phyloP scores from a whole-genome alignment of 2,329 filamentous ascomycete species.

The Fusarium albidum region DNA sequence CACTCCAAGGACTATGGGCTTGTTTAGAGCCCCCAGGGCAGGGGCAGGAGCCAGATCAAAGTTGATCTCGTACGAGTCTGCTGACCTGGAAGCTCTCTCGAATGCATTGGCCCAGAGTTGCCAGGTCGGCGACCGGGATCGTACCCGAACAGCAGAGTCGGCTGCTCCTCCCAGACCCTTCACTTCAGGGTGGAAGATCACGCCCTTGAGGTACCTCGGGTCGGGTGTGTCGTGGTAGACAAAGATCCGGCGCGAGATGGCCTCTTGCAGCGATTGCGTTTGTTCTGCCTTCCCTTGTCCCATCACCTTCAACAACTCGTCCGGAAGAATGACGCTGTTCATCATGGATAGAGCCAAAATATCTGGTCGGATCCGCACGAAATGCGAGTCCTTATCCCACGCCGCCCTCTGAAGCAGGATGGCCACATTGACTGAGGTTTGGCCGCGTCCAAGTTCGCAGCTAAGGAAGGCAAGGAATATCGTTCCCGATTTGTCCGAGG shows the following conservation, averaged over 20 bases:
- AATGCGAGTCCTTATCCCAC: constrained; percentile 41
- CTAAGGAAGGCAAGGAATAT: constrained; percentile 42
- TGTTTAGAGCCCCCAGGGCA: constrained; percentile 25
- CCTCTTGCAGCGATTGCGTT: constrained; percentile 20
- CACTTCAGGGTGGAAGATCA: constrained; percentile 38
- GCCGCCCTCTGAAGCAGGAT: constrained; percentile 42
- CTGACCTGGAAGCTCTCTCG: constrained; percentile 5
- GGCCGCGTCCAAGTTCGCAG: constrained; percentile 39
- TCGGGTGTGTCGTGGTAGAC: constrained; percentile 31
- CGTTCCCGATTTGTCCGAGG: constrained; percentile 36
- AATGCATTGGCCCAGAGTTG: constrained; percentile 33
- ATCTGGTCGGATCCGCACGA: constrained; percentile 40
- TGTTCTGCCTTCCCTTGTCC: constrained; percentile 9
- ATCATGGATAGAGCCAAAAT: constrained; percentile 37
- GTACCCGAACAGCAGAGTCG: constrained; percentile 22
- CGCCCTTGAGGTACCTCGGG: constrained; percentile 34
- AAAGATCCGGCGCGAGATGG: constrained; percentile 35
- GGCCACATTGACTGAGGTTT: constrained; percentile 33
- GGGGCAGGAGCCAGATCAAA: constrained; percentile 36
- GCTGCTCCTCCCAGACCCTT: constrained; percentile 6
- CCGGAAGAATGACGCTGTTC: constrained; percentile 40
- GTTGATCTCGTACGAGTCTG: constrained; percentile 39
- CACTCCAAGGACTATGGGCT: constrained; percentile 33
- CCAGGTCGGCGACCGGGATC: constrained; percentile 41
- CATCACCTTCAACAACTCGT: constrained; percentile 32